Base-by-base conservation (phyloP, 306 rosid genomes). In the Hippophae rhamnoides region DNA sequence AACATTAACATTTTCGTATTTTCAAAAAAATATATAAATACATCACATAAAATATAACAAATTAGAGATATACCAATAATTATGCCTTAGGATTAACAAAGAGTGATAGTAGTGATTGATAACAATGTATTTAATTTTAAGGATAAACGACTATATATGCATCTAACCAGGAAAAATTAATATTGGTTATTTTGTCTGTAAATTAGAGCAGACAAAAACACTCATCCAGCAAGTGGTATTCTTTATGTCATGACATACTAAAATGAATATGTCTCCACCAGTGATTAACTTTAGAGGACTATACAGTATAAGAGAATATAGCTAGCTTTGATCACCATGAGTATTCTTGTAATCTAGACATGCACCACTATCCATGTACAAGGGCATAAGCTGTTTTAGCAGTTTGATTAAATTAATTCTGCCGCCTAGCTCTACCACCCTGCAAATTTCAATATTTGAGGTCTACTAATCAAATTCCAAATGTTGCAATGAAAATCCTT, bases 371-470 rank as follows among this genome's bases (percentile, higher is more conserved):
- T 89, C 95, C 92, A 93, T 93, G 60, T 1, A 18, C 1, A 18
- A 93, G 99, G 69, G 81, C 67, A 74, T 86, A 93, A 56, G 65
- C 90, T 67, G 86, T 93, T 58, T 86, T 95, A 11, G 95, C 97
- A 11, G 95, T 89, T 66, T 84, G 99, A 77, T 89, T 93, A 68
- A 93, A 93, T 65, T 18, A 18, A 18, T 18, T 18, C 23, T 18
- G 23, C 88, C 89, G n/a, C 97, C 89, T 57, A 95, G 97, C 99
- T 93, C 31, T n/a, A n/a, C n/a, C 79, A 78, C 25, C 74, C 73
- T 53, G 69, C 57, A 9, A 60, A 57, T 52, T 52, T 25, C 31
- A 68, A 66, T 44, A 62, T 73, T 43, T 70, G 71, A 31, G 56
- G 41, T 65, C 43, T 40, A 18, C 25, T 13, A 6, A 10, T 18